Base-by-base conservation (phyloP, 495 filamentous ascomycete genomes). In the Glutinoglossum americanum region DNA sequence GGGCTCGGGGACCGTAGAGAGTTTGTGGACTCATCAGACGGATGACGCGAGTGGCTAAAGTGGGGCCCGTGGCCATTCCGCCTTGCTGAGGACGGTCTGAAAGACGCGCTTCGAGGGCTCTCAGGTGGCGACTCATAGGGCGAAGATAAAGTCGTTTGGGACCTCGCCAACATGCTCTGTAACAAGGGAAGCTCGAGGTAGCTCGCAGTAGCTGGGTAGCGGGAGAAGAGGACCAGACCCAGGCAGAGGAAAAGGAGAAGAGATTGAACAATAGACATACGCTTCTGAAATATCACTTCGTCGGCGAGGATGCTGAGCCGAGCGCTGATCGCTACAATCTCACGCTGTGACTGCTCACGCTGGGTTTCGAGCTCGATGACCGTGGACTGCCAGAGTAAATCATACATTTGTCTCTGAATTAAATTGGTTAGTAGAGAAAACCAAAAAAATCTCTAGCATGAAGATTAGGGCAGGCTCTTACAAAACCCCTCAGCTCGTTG, bases 371-470 rank as follows among this genome's bases (percentile, higher is more conserved):
- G 83, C 45, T 92, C 89, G 59, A 94, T 80, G 17, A 94, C 84
- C 33, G 94, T 95, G 21, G 81, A 85, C 64, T 93, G 90, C 88
- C 92, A 95, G 25, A 96, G 82, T 63, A 94, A 86, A 63, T 98
- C 93, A 69, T 98, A 97, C 63, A 93, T 85, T 48, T 80, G 76
- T 60, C 84, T 72, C 69, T 51, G 45, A n/a, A 17, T 45, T 27
- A 21, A 21, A 33, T 44, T 58, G 57, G 11, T 21, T 39, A 10
- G 19, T 44, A 32, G 1, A 23, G 37, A 13, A 17, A 9, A 41
- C 33, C 35, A 3, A 25, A 23, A 25, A 7, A 10, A 47, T 55
- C 26, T 54, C 19, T 11, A 7, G 5, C 4, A 30, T 25, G 27
- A 21, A 0, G 25, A 19, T 19, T 51, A 35, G 30, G 35, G 13